Evolutionary conservation across 2,329 filamentous ascomycete genomes (phyloP), one percentile per base, ranked within the genome.

Genomic region (Lasiodiplodia hormozganensis): DNA sequence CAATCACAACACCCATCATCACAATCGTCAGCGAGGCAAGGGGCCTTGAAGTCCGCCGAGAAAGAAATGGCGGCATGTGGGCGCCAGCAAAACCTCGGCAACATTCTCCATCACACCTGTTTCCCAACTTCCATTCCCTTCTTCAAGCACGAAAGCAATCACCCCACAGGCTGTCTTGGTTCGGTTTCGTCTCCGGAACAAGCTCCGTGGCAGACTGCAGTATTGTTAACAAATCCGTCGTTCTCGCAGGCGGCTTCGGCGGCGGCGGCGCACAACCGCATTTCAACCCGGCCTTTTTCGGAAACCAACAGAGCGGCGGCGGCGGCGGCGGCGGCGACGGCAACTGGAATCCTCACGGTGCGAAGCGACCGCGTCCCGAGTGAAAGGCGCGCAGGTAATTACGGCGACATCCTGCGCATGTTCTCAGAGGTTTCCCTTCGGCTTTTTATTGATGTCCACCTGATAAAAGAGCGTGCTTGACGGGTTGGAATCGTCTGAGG

Each of bases 341-440:
- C 67, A 89, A 88, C 80, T 92, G 92, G 84, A 95, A 95, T 75
- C 92, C 92, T 6, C 92, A 95, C 73, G 92, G 92, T 36, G 89
- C 90, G 3, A 96, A 96, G 82, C 86, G 92, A 72, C 90, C 91
- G 72, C 87, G 92, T 71, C 91, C 92, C 70, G 92, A 94, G 73
- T 88, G 81, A 76, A 43, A 38, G n/a, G 12, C 28, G 18, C 60
- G 11, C n/a, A 47, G 31, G 11, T 16, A 18, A 52, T 14, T 28
- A 52, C 6, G 47, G 7, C 43, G 31, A 38, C 47, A 11, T 21
- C 12, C n/a, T 12, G 36, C 23, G 21, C 40, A 5, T 40, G 18
- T 12, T 2, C n/a, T 31, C 23, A 25, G 49, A 28, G 40, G 34
- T 16, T 49, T 62, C 58, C 31, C 23, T 21, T 21, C 18, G 14